Conservation (phyloP, 768 basidiomycete genomes). For the Serendipita sp. region DNA sequence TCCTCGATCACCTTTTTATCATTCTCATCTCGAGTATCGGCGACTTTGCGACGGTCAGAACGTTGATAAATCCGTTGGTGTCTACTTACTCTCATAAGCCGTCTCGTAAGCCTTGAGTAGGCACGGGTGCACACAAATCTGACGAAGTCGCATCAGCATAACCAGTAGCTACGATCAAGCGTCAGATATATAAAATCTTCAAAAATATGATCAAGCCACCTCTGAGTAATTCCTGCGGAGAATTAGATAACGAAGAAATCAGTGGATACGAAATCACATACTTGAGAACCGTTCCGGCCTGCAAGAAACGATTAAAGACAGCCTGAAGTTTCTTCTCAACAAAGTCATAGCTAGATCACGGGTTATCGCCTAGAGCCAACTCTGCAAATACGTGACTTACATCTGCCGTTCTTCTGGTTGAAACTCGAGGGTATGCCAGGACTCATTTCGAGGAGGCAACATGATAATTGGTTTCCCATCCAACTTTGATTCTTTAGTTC, state of each 20-base stretch:
- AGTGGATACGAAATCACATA: conserved; percentile 15
- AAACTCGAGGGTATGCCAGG: conserved; percentile 39
- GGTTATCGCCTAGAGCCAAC: too few species aligned
- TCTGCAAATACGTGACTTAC: conserved; percentile 21
- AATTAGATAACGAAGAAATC: not conserved
- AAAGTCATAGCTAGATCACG: conserved; percentile 16
- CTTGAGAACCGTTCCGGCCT: conserved; percentile 55
- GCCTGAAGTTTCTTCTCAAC: conserved; percentile 40
- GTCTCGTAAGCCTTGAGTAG: conserved; percentile 42
- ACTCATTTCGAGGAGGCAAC: conserved; percentile 39
- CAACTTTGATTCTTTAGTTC: conserved; percentile 46
- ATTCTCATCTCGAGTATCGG: conserved; percentile 10
- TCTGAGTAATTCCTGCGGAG: conserved; percentile 36
- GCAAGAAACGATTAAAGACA: conserved; percentile 46
- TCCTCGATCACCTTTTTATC: conserved; percentile 20
- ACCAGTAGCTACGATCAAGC: conserved; percentile 30
- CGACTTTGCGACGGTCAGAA: not conserved
- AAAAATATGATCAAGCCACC: conserved; percentile 16
- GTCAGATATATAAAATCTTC: not conserved
- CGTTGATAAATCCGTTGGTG: not conserved
- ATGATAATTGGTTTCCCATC: conserved; percentile 56
- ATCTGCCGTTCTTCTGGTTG: conserved; percentile 44
- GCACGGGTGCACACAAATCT: conserved; percentile 52
- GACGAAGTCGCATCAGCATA: conserved; percentile 57
- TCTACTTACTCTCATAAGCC: conserved; percentile 19